Conservation (phyloP, 2,329 filamentous ascomycete species). For the Coniella lustricola region DNA sequence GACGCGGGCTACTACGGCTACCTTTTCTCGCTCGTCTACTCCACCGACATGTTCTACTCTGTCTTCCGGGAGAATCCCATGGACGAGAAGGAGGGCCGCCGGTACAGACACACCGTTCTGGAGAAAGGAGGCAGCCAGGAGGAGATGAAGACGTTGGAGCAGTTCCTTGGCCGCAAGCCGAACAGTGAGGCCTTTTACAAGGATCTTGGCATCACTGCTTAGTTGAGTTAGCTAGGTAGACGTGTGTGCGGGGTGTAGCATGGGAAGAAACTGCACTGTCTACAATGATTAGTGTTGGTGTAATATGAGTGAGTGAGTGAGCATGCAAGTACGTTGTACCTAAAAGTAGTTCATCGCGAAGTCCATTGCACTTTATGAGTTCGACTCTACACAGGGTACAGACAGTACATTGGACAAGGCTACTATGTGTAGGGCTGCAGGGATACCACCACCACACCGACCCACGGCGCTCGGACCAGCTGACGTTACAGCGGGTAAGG, state of each 20-base stretch:
- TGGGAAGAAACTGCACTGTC: neutral
- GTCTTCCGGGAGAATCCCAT: slow-evolving; percentile 75
- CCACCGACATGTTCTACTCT: slow-evolving; percentile 77
- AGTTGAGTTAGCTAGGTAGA: slow-evolving; percentile 17
- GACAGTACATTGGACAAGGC: too few relatives aligned
- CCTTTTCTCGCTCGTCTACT: slow-evolving; percentile 71
- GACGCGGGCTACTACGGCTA: slow-evolving; percentile 80
- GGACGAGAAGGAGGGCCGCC: slow-evolving; percentile 63
- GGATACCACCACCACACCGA: too few relatives aligned
- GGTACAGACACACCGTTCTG: slow-evolving; percentile 72
- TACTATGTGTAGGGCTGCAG: slow-evolving; percentile 9
- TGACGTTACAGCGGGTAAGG: neutral
- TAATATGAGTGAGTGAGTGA: too few relatives aligned
- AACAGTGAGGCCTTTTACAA: slow-evolving; percentile 74
- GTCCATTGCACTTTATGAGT: too few relatives aligned
- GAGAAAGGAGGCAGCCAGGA: slow-evolving; percentile 72
- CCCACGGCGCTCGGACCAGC: neutral
- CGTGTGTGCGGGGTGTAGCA: neutral
- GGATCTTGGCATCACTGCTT: slow-evolving; percentile 54
- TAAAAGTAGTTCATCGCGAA: too few relatives aligned
- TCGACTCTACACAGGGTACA: too few relatives aligned
- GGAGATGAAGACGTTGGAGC: slow-evolving; percentile 72
- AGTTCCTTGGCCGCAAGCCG: slow-evolving; percentile 71
- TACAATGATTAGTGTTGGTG: too few relatives aligned
- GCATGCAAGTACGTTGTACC: too few relatives aligned